Evolutionary conservation across 2,329 filamentous ascomycete species (phyloP), one percentile per base, ranked within the genome.

Genomic region (Claviceps maximensis): DNA sequence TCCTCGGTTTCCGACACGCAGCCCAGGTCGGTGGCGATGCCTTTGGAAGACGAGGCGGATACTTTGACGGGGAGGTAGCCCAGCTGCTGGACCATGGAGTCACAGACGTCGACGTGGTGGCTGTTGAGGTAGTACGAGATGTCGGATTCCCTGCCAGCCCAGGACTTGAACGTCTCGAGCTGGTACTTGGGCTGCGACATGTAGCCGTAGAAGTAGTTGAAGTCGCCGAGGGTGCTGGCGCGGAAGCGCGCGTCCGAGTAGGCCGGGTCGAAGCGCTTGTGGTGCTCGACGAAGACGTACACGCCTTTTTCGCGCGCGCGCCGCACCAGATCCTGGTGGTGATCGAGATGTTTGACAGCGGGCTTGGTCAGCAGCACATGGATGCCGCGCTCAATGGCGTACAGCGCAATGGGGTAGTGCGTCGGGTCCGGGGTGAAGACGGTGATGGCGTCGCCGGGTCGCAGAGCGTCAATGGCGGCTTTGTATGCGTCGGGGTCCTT

Each of bases 201-300:
- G 79, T 96, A 96, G 61, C 81, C 86, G 78, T 95, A 96, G 68
- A 95, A 96, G 77, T 96, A 96, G 76, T 95, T 95, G 81, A 96
- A 96, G 71, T 95, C 89, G 58, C 90, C 90, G 8, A 96, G 75
- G 51, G 76, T 82, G 64, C 80, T 73, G 15, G 88, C 87, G 61
- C 85, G 83, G 71, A 84, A 84, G 49, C 84, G 80, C 15, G 91
- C 91, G 67, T 96, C 90, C 15, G 87, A 82, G 73, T 96, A 96
- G 23, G 89, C 89, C 2, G 90, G 90, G 67, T 96, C 90, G 71
- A 84, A 96, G 54, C 91, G 88, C 76, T 96, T 96, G 79, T 96
- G 90, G 73, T 96, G 90, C 76, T 96, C 90, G 62, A 96, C 77
- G 73, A 88, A 95, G 58, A 95, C 89, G 66, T 90, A 91, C 54